A percentile compares a stretch with the other conserved stretches of the same genome.
phyloP scores from a whole-genome alignment of 345 rosid genomes.

The Cochlearia excelsa region DNA sequence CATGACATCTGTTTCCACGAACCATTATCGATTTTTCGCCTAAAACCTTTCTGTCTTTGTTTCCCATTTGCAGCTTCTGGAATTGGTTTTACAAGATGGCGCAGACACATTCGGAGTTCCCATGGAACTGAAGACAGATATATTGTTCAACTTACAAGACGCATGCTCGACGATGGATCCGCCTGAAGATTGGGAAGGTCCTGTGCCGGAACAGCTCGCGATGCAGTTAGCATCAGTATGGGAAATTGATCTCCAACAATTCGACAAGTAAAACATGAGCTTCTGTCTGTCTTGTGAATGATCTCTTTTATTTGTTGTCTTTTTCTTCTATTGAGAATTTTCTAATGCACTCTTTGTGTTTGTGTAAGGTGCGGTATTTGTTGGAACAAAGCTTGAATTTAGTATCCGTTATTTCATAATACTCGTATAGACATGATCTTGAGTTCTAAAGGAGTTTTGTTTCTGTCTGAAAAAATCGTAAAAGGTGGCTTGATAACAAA shows the following conservation, averaged over 20 bases:
- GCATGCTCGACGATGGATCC: conserved; percentile 65
- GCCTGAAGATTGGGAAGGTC: conserved; percentile 97
- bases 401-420: conserved; percentile 24
- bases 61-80: conserved; percentile 54
- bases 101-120: conserved; percentile 63
- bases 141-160: conserved; percentile 73
- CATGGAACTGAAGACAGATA: conserved; percentile 78
- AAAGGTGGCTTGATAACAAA: conserved; percentile 20
- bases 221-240: conserved; percentile 88
- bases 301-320: neutral
- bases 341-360: conserved; percentile 6
- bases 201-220: conserved; percentile 67
- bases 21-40: conserved; percentile 2
- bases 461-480: neutral
- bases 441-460: neutral
- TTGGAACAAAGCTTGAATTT: conserved; percentile 25
- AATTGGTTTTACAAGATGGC: conserved; percentile 77
- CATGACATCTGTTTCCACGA: conserved; percentile 13
- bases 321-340: conserved; percentile 4
- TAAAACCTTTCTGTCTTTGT: neutral
- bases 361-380: conserved; percentile 8
- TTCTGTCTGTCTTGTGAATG: neutral
- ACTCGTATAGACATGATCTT: conserved; percentile 8
- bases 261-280: conserved; percentile 48
- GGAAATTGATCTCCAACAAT: conserved; percentile 76